These are phyloP conservation scores for Beauveria varroae DNA, from an alignment of 2,329 filamentous ascomycete genomes.

Conservation along the genomic window DNA sequence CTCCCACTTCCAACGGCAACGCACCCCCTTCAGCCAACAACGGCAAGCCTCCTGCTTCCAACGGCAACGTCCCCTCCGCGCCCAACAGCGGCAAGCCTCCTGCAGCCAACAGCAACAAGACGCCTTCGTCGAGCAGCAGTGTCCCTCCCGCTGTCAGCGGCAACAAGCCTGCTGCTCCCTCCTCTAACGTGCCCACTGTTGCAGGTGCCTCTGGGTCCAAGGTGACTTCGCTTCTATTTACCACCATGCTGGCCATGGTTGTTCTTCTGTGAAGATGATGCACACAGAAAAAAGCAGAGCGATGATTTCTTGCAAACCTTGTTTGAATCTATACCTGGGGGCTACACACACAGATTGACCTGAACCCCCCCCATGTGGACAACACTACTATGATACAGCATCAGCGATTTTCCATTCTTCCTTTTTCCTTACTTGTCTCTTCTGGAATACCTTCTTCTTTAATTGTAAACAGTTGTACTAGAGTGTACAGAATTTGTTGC, in stretches of 20 bases:
- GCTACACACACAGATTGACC: not conserved
- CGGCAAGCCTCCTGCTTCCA: not conserved
- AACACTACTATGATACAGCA: not conserved
- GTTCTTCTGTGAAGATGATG: constrained; percentile 2
- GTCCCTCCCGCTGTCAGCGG: not conserved
- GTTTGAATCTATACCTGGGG: not conserved
- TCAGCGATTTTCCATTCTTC: constrained; percentile 2
- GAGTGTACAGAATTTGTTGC: not conserved
- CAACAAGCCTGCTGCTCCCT: not conserved
- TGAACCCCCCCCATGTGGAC: not conserved
- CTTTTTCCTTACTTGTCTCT: not conserved
- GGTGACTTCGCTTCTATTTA: not conserved
- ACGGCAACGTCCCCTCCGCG: not conserved
- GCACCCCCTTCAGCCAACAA: not conserved
- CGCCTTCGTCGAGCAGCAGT: not conserved
- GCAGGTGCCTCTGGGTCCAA: not conserved
- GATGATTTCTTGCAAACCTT: not conserved
- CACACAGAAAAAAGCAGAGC: not conserved
- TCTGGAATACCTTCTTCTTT: not conserved
- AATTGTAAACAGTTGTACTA: not conserved
- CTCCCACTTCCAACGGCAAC: not conserved
- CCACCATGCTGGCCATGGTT: constrained; percentile 10
- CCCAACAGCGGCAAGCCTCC: not conserved
- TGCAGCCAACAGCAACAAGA: not conserved
- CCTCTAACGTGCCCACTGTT: not conserved